Percentiles rank a stretch among this genome's conserved stretches.
Evolutionary conservation across 2,329 filamentous ascomycete species (phyloP).

Genomic region (Colletotrichum viniferum): DNA sequence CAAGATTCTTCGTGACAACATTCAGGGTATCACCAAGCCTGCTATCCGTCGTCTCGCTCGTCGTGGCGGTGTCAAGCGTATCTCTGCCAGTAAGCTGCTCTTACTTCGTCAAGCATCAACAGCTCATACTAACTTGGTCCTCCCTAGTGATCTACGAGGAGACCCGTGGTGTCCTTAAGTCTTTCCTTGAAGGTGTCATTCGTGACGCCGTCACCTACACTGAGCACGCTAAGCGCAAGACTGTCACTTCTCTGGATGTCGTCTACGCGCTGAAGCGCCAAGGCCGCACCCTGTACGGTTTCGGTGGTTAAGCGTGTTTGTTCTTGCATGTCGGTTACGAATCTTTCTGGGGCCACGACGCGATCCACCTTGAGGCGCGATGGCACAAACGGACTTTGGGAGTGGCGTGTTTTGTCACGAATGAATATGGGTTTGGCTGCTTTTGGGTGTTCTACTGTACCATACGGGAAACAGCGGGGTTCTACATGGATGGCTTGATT

Average conservation of each 20-base stretch:
- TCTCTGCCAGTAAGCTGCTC: slow-evolving; percentile 79
- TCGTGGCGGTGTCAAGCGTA: slow-evolving; percentile 99
- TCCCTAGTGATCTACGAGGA: slow-evolving; percentile 75
- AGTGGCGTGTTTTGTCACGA: slow-evolving; percentile 43
- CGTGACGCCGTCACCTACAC: slow-evolving; percentile 80
- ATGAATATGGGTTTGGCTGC: slow-evolving; percentile 46
- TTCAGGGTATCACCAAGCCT: slow-evolving; percentile 98
- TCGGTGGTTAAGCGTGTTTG: slow-evolving; percentile 72
- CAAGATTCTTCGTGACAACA: slow-evolving; percentile 99
- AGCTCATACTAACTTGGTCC: slow-evolving; percentile 19
- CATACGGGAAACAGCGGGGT: slow-evolving; percentile 45
- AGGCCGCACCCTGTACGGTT: slow-evolving; percentile 83
- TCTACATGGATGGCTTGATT: slow-evolving; percentile 30
- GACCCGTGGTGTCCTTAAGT: slow-evolving; percentile 78
- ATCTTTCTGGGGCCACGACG: slow-evolving; percentile 29
- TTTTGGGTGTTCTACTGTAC: slow-evolving; percentile 48
- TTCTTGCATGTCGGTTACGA: slow-evolving; percentile 40
- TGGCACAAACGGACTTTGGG: slow-evolving; percentile 23
- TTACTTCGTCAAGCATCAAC: not conserved
- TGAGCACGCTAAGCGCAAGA: slow-evolving; percentile 83
- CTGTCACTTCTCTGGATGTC: slow-evolving; percentile 72
- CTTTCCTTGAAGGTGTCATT: slow-evolving; percentile 78
- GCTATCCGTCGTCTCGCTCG: slow-evolving; percentile 97
- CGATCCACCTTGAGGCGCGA: slow-evolving; percentile 12
- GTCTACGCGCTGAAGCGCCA: slow-evolving; percentile 73